Conservation (phyloP, 75 land plant species). For the Pinus tabuliformis region DNA sequence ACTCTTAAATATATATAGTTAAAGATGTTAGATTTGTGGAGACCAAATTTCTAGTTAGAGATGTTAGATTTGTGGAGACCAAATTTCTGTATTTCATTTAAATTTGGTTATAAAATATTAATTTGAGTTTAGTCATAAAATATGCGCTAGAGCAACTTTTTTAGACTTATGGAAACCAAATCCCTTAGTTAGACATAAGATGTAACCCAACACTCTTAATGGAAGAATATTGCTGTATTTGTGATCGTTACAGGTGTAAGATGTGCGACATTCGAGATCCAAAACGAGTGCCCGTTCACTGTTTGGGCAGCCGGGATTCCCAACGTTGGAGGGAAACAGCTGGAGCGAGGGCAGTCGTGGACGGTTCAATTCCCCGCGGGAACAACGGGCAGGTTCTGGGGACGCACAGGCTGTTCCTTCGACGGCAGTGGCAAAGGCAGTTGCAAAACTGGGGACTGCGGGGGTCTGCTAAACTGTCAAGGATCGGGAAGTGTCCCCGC, state of each 20-base stretch:
- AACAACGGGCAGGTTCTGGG: constrained; percentile 33
- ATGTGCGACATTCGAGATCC: neutral
- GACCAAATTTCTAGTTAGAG: no score
- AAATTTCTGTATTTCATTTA: no score
- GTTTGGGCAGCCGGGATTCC: neutral
- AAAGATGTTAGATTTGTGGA: no score
- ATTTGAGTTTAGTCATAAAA: neutral
- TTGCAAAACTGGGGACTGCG: constrained; percentile 39
- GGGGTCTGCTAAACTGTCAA: constrained; percentile 21
- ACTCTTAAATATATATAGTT: no score
- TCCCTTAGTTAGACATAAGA: no score
- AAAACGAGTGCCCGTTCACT: neutral
- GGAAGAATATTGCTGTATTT: no score
- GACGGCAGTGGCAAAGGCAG: constrained; percentile 14
- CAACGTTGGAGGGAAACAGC: neutral
- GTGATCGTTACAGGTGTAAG: no score
- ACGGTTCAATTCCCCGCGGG: neutral
- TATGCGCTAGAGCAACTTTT: no score
- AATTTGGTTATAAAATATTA: no score
- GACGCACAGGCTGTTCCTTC: constrained; percentile 39
- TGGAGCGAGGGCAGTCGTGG: constrained; percentile 2
- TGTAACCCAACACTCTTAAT: no score
- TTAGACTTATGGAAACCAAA: no score
- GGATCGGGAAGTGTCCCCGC: constrained; percentile 32
- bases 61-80: no score